Percentiles rank a stretch among this genome's conserved stretches.
phyloP scores from a whole-genome alignment of 1,284 basidiomycete species.

The Exobasidium rhododendri region DNA sequence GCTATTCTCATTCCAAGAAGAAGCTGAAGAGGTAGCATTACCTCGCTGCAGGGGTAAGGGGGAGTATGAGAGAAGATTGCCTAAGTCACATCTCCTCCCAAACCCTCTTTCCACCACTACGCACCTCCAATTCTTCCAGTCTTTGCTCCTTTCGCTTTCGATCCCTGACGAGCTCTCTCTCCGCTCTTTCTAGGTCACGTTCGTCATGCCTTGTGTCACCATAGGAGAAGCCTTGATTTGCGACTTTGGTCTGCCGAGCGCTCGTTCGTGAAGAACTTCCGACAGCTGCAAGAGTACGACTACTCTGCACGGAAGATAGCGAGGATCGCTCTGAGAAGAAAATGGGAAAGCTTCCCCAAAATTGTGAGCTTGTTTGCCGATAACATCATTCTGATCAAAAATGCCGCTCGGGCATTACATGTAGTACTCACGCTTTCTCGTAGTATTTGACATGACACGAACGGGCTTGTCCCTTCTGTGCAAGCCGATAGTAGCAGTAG shows the following conservation, averaged over 20 bases:
- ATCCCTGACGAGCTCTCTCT: conserved; percentile 13
- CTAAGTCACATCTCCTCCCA: neutral
- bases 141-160: conserved; percentile 13
- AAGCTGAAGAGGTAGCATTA: neutral
- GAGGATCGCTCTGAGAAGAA: conserved; percentile 7
- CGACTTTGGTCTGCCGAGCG: neutral
- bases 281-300: conserved; percentile 6
- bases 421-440: neutral
- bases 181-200: conserved; percentile 8
- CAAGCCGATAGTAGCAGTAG: too few relatives aligned
- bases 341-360: too few relatives aligned
- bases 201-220: neutral
- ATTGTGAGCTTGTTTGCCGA: too few relatives aligned
- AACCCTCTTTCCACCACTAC: too few relatives aligned
- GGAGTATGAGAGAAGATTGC: neutral
- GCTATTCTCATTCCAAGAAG: conserved; percentile 8
- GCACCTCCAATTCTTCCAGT: conserved; percentile 19
- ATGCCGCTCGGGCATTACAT: too few relatives aligned
- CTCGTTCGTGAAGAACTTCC: conserved; percentile 10
- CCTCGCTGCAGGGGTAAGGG: neutral
- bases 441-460: neutral
- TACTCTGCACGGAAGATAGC: conserved; percentile 7
- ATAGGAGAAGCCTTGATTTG: neutral
- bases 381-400: too few relatives aligned
- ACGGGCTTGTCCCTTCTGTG: too few relatives aligned